These are phyloP conservation scores for Cyclaneusma minus DNA, from an alignment of 2,329 filamentous ascomycete genomes.

Conservation along the genomic window DNA sequence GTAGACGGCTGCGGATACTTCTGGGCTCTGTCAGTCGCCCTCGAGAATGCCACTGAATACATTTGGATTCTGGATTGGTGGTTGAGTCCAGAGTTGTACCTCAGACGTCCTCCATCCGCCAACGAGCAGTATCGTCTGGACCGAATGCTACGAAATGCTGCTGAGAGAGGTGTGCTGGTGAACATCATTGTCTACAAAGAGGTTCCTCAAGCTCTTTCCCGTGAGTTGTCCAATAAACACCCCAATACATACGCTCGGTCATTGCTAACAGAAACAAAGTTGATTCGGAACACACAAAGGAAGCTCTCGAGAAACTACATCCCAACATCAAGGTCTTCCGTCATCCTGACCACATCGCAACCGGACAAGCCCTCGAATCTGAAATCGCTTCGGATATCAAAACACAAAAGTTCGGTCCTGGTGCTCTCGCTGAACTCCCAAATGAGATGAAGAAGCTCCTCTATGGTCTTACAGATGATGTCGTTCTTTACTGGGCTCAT, in stretches of 20 bases:
- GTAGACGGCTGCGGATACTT: constrained; percentile 77
- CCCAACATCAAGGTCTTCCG: constrained; percentile 79
- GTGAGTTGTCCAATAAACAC: constrained; percentile 34
- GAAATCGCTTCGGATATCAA: constrained; percentile 50
- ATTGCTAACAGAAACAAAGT: constrained; percentile 26
- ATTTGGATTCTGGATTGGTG: constrained; percentile 88
- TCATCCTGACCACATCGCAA: constrained; percentile 76
- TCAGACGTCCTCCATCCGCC: constrained; percentile 64
- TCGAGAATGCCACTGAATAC: constrained; percentile 61
- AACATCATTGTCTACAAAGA: constrained; percentile 90
- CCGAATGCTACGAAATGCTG: constrained; percentile 65
- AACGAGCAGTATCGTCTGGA: constrained; percentile 78
- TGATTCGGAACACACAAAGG: constrained; percentile 61
- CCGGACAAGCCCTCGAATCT: constrained; percentile 48
- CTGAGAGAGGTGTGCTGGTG: constrained; percentile 69
- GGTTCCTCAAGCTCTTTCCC: constrained; percentile 63
- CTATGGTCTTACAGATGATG: constrained; percentile 68
- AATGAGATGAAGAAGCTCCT: constrained; percentile 60
- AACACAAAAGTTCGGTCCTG: constrained; percentile 30
- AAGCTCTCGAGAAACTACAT: constrained; percentile 59
- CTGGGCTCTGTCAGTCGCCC: constrained; percentile 65
- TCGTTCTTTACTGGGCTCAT: constrained; percentile 83
- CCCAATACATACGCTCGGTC: constrained; percentile 2
- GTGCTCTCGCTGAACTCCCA: constrained; percentile 49
- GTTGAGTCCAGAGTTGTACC: constrained; percentile 76